phyloP scores from a whole-genome alignment of 441 rosid species.

The Erodium trifolium region DNA sequence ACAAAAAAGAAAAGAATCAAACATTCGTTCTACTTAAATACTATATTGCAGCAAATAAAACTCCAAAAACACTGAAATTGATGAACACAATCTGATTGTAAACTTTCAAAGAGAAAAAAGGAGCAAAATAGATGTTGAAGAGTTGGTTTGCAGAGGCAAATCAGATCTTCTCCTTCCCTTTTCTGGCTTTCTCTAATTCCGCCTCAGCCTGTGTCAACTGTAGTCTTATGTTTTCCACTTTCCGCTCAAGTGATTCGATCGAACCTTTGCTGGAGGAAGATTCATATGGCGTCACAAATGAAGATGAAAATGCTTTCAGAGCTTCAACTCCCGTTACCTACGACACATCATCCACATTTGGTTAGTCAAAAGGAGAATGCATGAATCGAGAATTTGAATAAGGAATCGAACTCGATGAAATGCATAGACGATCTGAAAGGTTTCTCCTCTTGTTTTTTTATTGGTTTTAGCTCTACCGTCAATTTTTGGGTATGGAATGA shows the following conservation, averaged over 20 bases:
- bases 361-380: too few species aligned
- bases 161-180: slow-evolving; percentile 49
- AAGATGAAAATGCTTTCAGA: slow-evolving; percentile 63
- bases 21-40: slow-evolving; percentile 16
- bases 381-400: too few species aligned
- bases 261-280: slow-evolving; percentile 32
- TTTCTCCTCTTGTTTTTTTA: too few species aligned
- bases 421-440: too few species aligned
- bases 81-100: background rate
- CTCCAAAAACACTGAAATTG: background rate
- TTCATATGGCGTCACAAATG: slow-evolving; percentile 54
- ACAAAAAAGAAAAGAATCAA: slow-evolving; percentile 3
- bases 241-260: slow-evolving; percentile 52
- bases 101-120: too few species aligned
- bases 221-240: slow-evolving; percentile 39
- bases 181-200: slow-evolving; percentile 50
- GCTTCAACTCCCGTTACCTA: slow-evolving; percentile 95
- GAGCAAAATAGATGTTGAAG: too few species aligned
- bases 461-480: too few species aligned
- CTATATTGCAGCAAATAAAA: slow-evolving; percentile 10
- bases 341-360: slow-evolving; percentile 10
- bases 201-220: slow-evolving; percentile 63
- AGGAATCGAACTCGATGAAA: too few species aligned
- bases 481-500: too few species aligned
- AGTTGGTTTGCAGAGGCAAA: background rate